These are phyloP conservation scores for Fraxinus pennsylvanica DNA, from an alignment of 257 asterid genomes.

Conservation along the genomic window DNA sequence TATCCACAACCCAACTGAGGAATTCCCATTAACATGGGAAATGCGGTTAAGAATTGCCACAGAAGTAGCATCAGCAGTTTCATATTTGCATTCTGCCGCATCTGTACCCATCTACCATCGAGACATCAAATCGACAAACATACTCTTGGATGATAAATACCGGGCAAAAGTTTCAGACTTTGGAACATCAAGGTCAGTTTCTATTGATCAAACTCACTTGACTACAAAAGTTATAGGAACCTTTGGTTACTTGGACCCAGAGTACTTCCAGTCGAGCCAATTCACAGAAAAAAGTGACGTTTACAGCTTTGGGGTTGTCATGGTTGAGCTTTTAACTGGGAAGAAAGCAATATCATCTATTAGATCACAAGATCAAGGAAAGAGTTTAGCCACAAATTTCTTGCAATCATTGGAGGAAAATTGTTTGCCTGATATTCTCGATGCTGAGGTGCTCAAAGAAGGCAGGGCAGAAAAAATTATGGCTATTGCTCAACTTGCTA, in stretches of 20 bases:
- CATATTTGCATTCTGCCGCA: too few species aligned
- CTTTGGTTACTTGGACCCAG: conserved; percentile 21
- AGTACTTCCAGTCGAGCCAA: conserved; percentile 14
- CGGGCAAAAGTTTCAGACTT: too few species aligned
- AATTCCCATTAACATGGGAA: too few species aligned
- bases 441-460: conserved; percentile 10
- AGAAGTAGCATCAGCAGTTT: too few species aligned
- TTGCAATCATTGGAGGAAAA: conserved; percentile 19
- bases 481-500: conserved; percentile 23
- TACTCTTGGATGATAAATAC: too few species aligned
- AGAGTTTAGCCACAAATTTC: conserved; percentile 16
- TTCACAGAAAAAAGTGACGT: conserved; percentile 23
- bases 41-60: too few species aligned
- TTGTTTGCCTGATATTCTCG: conserved; percentile 7
- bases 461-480: not conserved
- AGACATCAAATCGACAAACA: too few species aligned
- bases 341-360: conserved; percentile 11
- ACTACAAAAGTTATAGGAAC: conserved; percentile 21
- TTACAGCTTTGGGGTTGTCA: conserved; percentile 18
- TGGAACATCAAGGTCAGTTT: too few species aligned
- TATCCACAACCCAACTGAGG: too few species aligned
- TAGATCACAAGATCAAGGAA: not conserved
- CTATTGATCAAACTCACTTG: conserved; percentile 10
- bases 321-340: conserved; percentile 21
- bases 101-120: too few species aligned